Evolutionary conservation across 768 basidiomycete species (phyloP).

Genomic region (Boletus subcaerulescens): DNA sequence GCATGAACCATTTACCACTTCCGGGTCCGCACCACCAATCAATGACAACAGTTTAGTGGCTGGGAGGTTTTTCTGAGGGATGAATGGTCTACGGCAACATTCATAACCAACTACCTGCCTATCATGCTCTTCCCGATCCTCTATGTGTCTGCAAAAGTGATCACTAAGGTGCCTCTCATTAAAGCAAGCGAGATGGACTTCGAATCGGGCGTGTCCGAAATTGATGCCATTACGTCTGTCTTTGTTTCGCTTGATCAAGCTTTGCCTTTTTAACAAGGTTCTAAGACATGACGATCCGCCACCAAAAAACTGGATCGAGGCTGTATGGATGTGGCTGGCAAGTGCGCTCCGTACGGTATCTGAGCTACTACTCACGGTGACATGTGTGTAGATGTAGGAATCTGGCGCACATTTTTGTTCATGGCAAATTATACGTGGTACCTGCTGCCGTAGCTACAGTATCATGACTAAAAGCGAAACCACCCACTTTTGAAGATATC

Average conservation of each 20-base stretch:
- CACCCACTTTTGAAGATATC: not conserved
- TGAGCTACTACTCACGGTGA: too few species aligned
- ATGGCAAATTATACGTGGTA: not conserved
- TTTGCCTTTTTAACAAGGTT: not conserved
- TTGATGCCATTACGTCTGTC: constrained; percentile 19
- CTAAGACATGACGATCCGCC: constrained; percentile 16
- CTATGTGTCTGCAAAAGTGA: constrained; percentile 32
- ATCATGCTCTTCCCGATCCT: constrained; percentile 43
- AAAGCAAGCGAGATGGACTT: constrained; percentile 22
- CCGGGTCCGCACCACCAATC: not conserved
- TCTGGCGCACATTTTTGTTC: too few species aligned
- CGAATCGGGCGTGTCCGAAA: constrained; percentile 8
- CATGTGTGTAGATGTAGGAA: too few species aligned
- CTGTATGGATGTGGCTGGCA: constrained; percentile 20
- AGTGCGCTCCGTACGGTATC: not conserved
- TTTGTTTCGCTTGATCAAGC: not conserved
- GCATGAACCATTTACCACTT: not conserved
- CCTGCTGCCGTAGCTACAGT: not conserved
- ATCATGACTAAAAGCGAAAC: too few species aligned
- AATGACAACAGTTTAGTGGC: constrained; percentile 29
- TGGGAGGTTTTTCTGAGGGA: constrained; percentile 37
- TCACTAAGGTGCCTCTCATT: constrained; percentile 8
- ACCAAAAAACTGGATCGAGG: constrained; percentile 19
- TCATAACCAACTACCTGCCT: constrained; percentile 40
- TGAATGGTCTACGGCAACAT: constrained; percentile 34